Evolutionary conservation across 169 alveolate genomes (phyloP).

Genomic region (Eimeria falciformis): DNA sequence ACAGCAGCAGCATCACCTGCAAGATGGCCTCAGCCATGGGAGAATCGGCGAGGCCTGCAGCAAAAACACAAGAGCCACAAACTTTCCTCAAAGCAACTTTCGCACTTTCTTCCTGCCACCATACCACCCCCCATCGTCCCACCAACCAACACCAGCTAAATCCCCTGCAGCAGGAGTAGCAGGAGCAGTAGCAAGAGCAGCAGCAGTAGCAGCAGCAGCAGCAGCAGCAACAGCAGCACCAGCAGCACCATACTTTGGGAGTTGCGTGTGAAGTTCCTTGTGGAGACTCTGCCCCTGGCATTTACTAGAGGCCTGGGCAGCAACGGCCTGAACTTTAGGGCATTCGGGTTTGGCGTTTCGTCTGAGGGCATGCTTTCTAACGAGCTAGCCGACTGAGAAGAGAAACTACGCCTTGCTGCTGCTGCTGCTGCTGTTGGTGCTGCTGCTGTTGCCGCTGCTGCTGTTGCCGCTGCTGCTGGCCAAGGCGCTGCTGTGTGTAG

Average conservation of each 20-base stretch:
- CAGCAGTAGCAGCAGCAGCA: background rate
- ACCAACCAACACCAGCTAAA: background rate
- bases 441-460: background rate
- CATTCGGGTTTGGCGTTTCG: conserved; percentile 41
- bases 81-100: background rate
- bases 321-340: conserved; percentile 19
- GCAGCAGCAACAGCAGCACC: background rate
- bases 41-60: background rate
- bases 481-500: background rate
- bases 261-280: background rate
- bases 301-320: conserved; percentile 1
- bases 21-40: conserved; percentile 14
- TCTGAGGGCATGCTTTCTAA: background rate
- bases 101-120: background rate
- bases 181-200: background rate
- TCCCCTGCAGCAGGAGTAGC: background rate
- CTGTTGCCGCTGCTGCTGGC: too few relatives aligned
- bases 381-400: background rate
- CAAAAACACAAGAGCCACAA: background rate
- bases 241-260: background rate
- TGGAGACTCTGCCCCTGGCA: background rate
- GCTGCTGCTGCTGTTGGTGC: background rate
- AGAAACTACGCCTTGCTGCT: background rate
- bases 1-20: conserved; percentile 26
- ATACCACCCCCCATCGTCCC: background rate